Conservation (phyloP, 352 stramenopile species). For the Plasmopara muralis region DNA sequence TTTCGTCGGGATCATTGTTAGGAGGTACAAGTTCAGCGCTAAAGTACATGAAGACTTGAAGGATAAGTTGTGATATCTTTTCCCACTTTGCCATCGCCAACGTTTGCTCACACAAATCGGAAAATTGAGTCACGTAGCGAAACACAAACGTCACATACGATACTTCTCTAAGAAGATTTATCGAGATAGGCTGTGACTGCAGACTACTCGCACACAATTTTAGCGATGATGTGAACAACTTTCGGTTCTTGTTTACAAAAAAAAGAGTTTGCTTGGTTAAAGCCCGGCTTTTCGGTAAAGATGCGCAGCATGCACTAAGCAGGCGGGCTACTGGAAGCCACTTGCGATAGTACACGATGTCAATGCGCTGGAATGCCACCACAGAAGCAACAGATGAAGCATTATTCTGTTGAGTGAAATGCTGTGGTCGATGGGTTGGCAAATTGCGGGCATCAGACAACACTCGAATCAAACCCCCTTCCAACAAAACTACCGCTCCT, state of each 20-base stretch:
- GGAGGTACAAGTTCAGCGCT: slow-evolving; percentile 45
- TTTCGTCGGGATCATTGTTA: slow-evolving; percentile 24
- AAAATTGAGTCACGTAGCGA: slow-evolving; percentile 70
- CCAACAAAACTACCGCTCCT: slow-evolving; percentile 57
- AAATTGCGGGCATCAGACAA: slow-evolving; percentile 55
- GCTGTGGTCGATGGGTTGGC: slow-evolving; percentile 59
- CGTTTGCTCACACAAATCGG: slow-evolving; percentile 57
- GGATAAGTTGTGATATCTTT: slow-evolving; percentile 63
- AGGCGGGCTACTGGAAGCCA: slow-evolving; percentile 70
- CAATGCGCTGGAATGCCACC: slow-evolving; percentile 52
- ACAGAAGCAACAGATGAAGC: slow-evolving; percentile 24
- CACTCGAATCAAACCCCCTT: slow-evolving; percentile 65
- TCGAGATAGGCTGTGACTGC: slow-evolving; percentile 29
- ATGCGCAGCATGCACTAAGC: slow-evolving; percentile 47
- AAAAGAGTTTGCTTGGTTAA: slow-evolving; percentile 51
- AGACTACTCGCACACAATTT: slow-evolving; percentile 40
- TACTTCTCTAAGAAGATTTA: slow-evolving; percentile 61
- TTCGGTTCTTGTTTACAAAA: slow-evolving; percentile 60
- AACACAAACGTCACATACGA: slow-evolving; percentile 77
- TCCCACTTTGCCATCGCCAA: slow-evolving; percentile 60
- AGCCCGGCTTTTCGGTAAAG: slow-evolving; percentile 63
- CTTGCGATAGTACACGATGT: slow-evolving; percentile 63
- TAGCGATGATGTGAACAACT: slow-evolving; percentile 57
- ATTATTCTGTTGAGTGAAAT: slow-evolving; percentile 38
- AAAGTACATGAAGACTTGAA: slow-evolving; percentile 65